Percentiles rank a stretch among this genome's conserved stretches.
These are phyloP conservation scores for Trichosporon sp. DNA, from an alignment of 1,284 basidiomycete genomes.

Conservation along the genomic window DNA sequence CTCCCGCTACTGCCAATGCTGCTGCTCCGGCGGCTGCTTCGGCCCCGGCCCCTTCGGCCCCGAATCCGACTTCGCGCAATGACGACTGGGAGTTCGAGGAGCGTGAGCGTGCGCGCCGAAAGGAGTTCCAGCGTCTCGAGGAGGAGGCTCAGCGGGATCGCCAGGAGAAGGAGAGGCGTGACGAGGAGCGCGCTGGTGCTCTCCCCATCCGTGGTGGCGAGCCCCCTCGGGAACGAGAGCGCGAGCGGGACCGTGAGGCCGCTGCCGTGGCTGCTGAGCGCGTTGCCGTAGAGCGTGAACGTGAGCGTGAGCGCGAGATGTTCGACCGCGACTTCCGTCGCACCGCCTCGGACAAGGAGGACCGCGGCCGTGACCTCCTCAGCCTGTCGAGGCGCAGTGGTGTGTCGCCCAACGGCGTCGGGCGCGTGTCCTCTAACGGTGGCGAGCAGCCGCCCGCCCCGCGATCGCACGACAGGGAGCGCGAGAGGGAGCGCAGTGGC, in stretches of 20 bases:
- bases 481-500: conserved; percentile 13
- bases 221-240: conserved; percentile 22
- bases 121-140: conserved; percentile 49
- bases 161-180: conserved; percentile 43
- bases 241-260: conserved; percentile 30
- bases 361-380: conserved; percentile 1
- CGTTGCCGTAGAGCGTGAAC: conserved; percentile 26
- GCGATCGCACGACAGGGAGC: conserved; percentile 13
- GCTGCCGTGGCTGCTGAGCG: conserved; percentile 5
- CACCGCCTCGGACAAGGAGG: conserved; percentile 8
- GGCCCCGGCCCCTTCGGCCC: neutral
- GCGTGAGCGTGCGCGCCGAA: conserved; percentile 44
- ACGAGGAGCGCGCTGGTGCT: conserved; percentile 32
- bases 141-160: conserved; percentile 49
- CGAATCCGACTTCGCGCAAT: conserved; percentile 5
- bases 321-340: conserved; percentile 24
- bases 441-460: neutral
- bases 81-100: conserved; percentile 53
- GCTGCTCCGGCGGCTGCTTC: conserved; percentile 19
- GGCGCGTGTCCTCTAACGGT: conserved; percentile 11
- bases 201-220: neutral
- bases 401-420: conserved; percentile 5
- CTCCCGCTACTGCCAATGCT: conserved; percentile 15
- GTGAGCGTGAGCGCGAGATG: conserved; percentile 25
- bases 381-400: conserved; percentile 12